These are phyloP conservation scores for Trametes cubensis DNA, from an alignment of 768 basidiomycete species.

Conservation along the genomic window DNA sequence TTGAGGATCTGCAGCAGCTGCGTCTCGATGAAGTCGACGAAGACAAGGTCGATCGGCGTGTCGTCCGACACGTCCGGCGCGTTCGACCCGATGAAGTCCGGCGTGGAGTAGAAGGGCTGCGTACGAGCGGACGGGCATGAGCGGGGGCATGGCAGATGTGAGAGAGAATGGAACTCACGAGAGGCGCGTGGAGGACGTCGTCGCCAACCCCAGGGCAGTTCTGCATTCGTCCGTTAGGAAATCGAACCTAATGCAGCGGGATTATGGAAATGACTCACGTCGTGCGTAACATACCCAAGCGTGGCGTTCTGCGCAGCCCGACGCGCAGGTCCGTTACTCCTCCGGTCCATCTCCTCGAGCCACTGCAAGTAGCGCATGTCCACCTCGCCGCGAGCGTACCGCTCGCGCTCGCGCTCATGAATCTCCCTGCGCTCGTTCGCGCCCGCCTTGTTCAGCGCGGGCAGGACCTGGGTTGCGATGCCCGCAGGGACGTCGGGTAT, in stretches of 20 bases:
- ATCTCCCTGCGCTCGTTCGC: slow-evolving; percentile 38
- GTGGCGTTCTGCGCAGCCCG: slow-evolving; percentile 57
- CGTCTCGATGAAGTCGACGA: slow-evolving; percentile 66
- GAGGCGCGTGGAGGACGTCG: slow-evolving; percentile 64
- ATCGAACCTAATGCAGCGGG: background rate
- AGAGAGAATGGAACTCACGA: slow-evolving; percentile 31
- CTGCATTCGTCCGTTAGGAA: slow-evolving; percentile 30
- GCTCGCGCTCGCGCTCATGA: slow-evolving; percentile 40
- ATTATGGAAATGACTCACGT: slow-evolving; percentile 44
- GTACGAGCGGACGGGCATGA: background rate
- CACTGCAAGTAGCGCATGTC: slow-evolving; percentile 54
- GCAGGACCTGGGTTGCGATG: slow-evolving; percentile 56
- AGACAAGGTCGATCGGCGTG: slow-evolving; percentile 71
- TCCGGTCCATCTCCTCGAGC: slow-evolving; percentile 58
- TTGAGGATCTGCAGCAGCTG: slow-evolving; percentile 61
- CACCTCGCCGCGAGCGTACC: slow-evolving; percentile 54
- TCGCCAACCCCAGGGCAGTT: slow-evolving; percentile 77
- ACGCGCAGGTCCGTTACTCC: slow-evolving; percentile 39
- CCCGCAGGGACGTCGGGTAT: slow-evolving; percentile 55
- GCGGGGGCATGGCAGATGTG: no score
- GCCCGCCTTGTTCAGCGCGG: slow-evolving; percentile 52
- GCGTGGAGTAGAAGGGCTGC: slow-evolving; percentile 50
- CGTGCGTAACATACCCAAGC: slow-evolving; percentile 74
- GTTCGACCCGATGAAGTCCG: slow-evolving; percentile 61
- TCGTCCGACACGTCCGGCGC: slow-evolving; percentile 50